Conservation (phyloP, 305 asterid genomes). For the Ilex paraguariensis region DNA sequence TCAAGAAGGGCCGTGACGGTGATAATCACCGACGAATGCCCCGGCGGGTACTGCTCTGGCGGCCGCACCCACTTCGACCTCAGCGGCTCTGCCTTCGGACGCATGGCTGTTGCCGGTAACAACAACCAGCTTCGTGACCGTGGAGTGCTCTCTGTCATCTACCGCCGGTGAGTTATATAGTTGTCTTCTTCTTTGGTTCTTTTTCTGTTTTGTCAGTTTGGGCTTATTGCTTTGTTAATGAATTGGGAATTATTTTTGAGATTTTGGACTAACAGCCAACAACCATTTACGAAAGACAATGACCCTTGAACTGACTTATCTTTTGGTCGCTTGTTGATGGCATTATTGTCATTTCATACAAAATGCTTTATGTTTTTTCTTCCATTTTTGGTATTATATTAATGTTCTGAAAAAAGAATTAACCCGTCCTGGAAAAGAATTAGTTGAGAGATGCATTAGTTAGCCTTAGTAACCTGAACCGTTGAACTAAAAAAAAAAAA, state of each 20-base stretch:
- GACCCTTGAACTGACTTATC: too few relatives aligned
- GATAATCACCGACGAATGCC: constrained; percentile 90
- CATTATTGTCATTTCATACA: neutral
- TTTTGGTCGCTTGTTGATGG: constrained; percentile 8
- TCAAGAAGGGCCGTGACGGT: constrained; percentile 88
- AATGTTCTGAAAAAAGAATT: too few relatives aligned
- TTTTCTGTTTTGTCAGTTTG: constrained; percentile 36
- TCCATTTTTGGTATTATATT: too few relatives aligned
- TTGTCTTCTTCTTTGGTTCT: neutral
- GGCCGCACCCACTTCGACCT: constrained; percentile 77
- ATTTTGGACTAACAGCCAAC: too few relatives aligned
- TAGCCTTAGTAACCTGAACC: too few relatives aligned
- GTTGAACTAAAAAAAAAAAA: too few relatives aligned
- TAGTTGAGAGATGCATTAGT: too few relatives aligned
- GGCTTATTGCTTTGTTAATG: constrained; percentile 7
- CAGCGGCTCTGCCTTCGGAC: constrained; percentile 92
- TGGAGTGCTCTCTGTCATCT: constrained; percentile 62
- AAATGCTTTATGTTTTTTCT: too few relatives aligned
- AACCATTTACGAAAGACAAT: too few relatives aligned
- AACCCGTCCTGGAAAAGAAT: too few relatives aligned
- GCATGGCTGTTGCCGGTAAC: constrained; percentile 73
- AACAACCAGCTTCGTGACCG: constrained; percentile 80
- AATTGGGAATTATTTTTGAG: neutral
- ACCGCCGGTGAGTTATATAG: constrained; percentile 45
- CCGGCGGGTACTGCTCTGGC: constrained; percentile 74